phyloP scores from a whole-genome alignment of 768 basidiomycete genomes.

The Lactarius vividus region DNA sequence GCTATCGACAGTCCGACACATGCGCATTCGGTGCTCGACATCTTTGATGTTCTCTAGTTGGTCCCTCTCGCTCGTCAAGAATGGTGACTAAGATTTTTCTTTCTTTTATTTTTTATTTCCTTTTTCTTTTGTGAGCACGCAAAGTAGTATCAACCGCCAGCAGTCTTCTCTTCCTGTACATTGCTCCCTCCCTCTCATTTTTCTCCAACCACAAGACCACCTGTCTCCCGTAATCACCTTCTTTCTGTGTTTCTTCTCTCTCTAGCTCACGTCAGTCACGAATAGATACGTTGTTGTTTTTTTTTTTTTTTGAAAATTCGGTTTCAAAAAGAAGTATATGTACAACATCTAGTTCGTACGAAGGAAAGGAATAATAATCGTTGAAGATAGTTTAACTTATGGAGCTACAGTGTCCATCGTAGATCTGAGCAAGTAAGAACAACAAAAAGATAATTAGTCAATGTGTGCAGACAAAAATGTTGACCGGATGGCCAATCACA shows the following conservation, averaged over 20 bases:
- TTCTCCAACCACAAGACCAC: slow-evolving; percentile 4
- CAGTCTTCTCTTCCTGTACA: slow-evolving; percentile 15
- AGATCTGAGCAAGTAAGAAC: background rate
- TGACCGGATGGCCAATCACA: background rate
- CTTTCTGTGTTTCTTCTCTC: background rate
- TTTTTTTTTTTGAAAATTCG: background rate
- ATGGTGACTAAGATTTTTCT: background rate
- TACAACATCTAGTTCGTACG: background rate
- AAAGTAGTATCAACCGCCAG: slow-evolving; percentile 12
- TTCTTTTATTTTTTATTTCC: background rate
- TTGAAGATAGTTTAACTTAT: background rate
- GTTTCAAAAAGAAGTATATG: background rate
- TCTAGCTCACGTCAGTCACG: slow-evolving; percentile 11
- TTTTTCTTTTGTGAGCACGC: background rate
- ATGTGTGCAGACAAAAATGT: background rate
- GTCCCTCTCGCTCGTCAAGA: background rate
- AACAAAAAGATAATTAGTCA: background rate
- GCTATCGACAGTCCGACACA: slow-evolving; percentile 23
- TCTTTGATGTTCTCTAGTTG: slow-evolving; percentile 27
- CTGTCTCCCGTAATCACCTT: slow-evolving; percentile 3
- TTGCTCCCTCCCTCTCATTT: slow-evolving; percentile 4
- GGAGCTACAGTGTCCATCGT: background rate
- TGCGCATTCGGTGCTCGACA: slow-evolving; percentile 30
- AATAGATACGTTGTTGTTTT: slow-evolving; percentile 13
- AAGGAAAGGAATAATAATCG: background rate